Evolutionary conservation across 306 rosid genomes (phyloP).

Genomic region (Dalbergia cochinchinensis): DNA sequence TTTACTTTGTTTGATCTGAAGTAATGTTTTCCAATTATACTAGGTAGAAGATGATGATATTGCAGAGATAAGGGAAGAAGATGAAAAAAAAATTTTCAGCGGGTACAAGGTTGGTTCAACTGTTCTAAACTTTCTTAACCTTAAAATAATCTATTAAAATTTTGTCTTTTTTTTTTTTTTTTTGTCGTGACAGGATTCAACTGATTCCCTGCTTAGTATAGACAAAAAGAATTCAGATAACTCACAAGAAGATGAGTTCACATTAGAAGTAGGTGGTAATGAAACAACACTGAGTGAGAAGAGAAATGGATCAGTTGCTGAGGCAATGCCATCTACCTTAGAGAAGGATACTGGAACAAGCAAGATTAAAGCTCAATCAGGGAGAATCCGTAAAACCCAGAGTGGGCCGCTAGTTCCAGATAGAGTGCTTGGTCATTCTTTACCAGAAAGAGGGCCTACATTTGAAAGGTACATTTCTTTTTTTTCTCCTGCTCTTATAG

Average conservation of each 20-base stretch:
- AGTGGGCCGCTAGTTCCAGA: constrained; percentile 92
- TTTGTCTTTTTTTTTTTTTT: constrained; percentile 23
- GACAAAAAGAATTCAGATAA: constrained; percentile 63
- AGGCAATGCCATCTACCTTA: constrained; percentile 40
- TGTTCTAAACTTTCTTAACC: constrained; percentile 25
- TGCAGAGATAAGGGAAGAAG: constrained; percentile 77
- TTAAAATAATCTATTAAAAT: constrained; percentile 7
- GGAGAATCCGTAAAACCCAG: constrained; percentile 72
- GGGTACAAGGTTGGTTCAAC: constrained; percentile 49
- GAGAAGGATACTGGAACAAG: constrained; percentile 51
- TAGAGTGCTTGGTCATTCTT: constrained; percentile 71
- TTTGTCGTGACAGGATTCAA: constrained; percentile 60
- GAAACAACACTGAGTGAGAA: constrained; percentile 54
- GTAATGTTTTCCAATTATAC: constrained; percentile 39
- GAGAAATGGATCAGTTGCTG: constrained; percentile 51
- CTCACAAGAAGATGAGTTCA: constrained; percentile 53
- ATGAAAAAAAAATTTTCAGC: constrained; percentile 57
- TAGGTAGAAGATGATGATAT: constrained; percentile 78
- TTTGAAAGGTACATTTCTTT: constrained; percentile 56
- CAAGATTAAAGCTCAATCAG: constrained; percentile 62
- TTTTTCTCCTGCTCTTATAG: constrained; percentile 24
- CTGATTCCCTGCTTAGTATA: constrained; percentile 54
- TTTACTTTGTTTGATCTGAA: constrained; percentile 38
- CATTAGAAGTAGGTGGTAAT: constrained; percentile 54
- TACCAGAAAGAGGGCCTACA: constrained; percentile 65